Conservation (phyloP, 139 green algal species). For the Coelastrella sp. region DNA sequence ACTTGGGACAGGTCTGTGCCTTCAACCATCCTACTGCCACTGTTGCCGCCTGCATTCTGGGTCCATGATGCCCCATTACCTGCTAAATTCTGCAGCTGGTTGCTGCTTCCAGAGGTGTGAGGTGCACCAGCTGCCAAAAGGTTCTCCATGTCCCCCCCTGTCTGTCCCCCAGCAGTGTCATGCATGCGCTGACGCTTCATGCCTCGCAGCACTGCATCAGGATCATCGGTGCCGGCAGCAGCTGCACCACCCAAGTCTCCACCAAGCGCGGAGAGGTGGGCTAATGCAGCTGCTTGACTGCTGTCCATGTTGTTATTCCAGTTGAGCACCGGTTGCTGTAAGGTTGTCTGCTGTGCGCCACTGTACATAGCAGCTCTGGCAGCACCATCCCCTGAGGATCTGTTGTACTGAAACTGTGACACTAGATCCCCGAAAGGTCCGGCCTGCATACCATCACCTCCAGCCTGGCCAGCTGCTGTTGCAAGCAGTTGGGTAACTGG, state of each 20-base stretch:
- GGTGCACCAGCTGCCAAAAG: conserved; percentile 8
- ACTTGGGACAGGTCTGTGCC: conserved; percentile 31
- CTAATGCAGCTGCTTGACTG: not conserved
- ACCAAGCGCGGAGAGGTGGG: not conserved
- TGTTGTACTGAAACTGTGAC: conserved; percentile 31
- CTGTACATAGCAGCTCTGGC: not conserved
- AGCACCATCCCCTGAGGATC: not conserved
- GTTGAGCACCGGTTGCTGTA: conserved; percentile 30
- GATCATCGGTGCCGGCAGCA: not conserved
- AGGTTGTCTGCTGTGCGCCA: conserved; percentile 8
- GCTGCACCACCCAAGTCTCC: not conserved
- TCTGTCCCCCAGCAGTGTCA: not conserved
- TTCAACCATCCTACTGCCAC: conserved; percentile 27
- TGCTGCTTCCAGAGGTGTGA: conserved; percentile 38
- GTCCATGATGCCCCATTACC: not conserved
- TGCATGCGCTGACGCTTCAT: conserved; percentile 42
- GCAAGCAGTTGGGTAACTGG: conserved; percentile 23
- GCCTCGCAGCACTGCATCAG: not conserved
- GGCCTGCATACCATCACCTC: not conserved
- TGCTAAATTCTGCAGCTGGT: conserved; percentile 14
- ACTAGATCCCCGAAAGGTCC: conserved; percentile 24
- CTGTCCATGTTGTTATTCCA: conserved; percentile 13
- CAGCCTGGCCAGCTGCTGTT: conserved; percentile 7
- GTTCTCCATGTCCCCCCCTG: not conserved
- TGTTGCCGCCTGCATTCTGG: not conserved